These are phyloP conservation scores for Candida gorgasii DNA, from an alignment of 805 yeast genomes.

Conservation along the genomic window DNA sequence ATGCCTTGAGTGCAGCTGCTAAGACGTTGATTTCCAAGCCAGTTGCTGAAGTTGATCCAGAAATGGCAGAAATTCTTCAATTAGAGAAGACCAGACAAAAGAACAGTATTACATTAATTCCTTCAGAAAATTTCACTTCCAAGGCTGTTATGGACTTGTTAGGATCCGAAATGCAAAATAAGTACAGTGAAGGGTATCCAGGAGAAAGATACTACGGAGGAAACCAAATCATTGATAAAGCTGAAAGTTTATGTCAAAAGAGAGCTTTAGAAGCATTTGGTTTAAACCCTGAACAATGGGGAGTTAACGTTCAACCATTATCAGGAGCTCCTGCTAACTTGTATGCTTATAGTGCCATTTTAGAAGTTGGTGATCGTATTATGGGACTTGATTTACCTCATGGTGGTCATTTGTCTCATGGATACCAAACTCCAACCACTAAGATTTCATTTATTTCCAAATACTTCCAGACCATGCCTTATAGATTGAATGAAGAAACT, in stretches of 20 bases:
- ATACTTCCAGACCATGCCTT: conserved; percentile 98
- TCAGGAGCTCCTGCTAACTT: conserved; percentile 98
- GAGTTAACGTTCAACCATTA: conserved; percentile 94
- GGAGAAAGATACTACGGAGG: conserved; percentile 99
- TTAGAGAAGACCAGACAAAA: conserved; percentile 90
- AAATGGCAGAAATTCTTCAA: conserved; percentile 67
- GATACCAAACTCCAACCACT: conserved; percentile 92
- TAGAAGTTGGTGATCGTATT: conserved; percentile 93
- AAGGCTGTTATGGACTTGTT: conserved; percentile 93
- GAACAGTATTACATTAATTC: conserved; percentile 90
- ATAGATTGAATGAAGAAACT: conserved; percentile 87
- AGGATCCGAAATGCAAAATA: conserved; percentile 98
- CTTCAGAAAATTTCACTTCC: conserved; percentile 96
- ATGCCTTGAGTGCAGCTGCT: conserved; percentile 70
- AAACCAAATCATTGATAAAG: conserved; percentile 93
- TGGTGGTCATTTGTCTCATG: conserved; percentile 98
- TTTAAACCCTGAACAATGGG: conserved; percentile 84
- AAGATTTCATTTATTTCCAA: conserved; percentile 95
- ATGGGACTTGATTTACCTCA: conserved; percentile 99
- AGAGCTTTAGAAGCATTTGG: conserved; percentile 92
- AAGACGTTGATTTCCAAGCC: conserved; percentile 64
- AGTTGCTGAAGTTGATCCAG: conserved; percentile 71
- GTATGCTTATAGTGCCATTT: conserved; percentile 92
- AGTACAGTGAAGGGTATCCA: conserved; percentile 98
- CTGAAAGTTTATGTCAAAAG: conserved; percentile 88